These are phyloP conservation scores for Xylaria scruposa DNA, from an alignment of 495 filamentous ascomycete species.

Conservation along the genomic window DNA sequence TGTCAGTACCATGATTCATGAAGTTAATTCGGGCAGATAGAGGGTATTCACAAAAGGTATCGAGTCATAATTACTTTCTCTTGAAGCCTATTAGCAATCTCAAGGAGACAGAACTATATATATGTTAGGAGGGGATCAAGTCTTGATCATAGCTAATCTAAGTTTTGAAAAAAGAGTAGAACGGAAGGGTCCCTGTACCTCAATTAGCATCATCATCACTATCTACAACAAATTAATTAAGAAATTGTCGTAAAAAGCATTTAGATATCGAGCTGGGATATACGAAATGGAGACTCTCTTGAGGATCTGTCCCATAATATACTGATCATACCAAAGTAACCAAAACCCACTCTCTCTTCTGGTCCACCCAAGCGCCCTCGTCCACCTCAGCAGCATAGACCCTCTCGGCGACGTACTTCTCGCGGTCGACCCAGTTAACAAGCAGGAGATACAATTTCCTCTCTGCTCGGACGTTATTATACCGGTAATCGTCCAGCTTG, in stretches of 20 bases:
- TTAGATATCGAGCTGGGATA: not conserved
- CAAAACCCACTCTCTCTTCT: not conserved
- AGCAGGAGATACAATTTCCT: not conserved
- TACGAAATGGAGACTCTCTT: not conserved
- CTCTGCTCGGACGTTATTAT: conserved; percentile 19
- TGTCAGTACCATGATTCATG: too few species aligned
- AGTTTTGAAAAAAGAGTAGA: not conserved
- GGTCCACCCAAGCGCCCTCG: not conserved
- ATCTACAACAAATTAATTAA: not conserved
- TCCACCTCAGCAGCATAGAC: not conserved
- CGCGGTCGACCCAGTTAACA: not conserved
- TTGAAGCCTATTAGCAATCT: too few species aligned
- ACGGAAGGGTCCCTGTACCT: not conserved
- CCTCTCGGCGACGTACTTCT: not conserved
- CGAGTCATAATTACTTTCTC: not conserved
- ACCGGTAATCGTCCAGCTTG: conserved; percentile 19
- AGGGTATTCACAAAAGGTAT: not conserved
- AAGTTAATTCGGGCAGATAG: not conserved
- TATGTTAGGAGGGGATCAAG: not conserved
- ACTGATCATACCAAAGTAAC: not conserved
- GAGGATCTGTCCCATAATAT: not conserved
- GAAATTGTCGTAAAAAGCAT: not conserved
- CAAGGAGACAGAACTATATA: too few species aligned
- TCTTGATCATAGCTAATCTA: not conserved
- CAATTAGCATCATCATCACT: not conserved